Evolutionary conservation across 352 stramenopile species (phyloP).

Genomic region (Pythium brassicae): DNA sequence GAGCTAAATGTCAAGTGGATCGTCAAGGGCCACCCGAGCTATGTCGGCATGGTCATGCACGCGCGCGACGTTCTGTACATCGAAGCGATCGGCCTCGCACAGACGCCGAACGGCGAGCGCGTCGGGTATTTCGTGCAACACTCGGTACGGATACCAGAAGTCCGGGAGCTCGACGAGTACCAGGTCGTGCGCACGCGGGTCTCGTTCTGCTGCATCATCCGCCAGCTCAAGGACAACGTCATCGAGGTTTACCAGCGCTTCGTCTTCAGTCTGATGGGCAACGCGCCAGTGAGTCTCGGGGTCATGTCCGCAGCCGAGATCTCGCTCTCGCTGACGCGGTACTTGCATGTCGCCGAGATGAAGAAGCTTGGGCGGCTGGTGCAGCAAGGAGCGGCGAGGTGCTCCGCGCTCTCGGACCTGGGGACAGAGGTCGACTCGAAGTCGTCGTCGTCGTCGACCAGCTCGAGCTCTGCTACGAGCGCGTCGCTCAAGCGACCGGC

Average conservation of each 20-base stretch:
- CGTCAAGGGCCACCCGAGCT: conserved; percentile 33
- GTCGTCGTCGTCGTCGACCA: not conserved
- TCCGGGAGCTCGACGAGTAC: too few relatives aligned
- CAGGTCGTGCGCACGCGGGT: not conserved
- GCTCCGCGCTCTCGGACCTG: too few relatives aligned
- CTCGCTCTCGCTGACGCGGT: too few relatives aligned
- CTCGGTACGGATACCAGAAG: too few relatives aligned
- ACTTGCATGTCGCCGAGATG: too few relatives aligned
- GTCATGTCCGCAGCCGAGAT: too few relatives aligned
- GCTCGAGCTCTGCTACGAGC: not conserved
- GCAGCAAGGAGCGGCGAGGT: too few relatives aligned
- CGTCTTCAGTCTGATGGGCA: too few relatives aligned
- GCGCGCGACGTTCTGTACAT: conserved; percentile 59
- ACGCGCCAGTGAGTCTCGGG: too few relatives aligned
- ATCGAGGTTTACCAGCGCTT: too few relatives aligned
- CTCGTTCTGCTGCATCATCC: not conserved
- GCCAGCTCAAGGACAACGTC: not conserved
- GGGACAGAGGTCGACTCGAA: not conserved
- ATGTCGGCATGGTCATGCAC: conserved; percentile 37
- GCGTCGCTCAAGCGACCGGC: not conserved
- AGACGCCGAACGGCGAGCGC: conserved; percentile 32
- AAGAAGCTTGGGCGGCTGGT: too few relatives aligned
- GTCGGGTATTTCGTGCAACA: conserved; percentile 27
- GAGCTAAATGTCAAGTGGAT: conserved; percentile 45
- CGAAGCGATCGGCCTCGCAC: conserved; percentile 38